Conservation (phyloP, 1,139 yeast genomes). For the Lodderomyces pseudojiufengensis region DNA sequence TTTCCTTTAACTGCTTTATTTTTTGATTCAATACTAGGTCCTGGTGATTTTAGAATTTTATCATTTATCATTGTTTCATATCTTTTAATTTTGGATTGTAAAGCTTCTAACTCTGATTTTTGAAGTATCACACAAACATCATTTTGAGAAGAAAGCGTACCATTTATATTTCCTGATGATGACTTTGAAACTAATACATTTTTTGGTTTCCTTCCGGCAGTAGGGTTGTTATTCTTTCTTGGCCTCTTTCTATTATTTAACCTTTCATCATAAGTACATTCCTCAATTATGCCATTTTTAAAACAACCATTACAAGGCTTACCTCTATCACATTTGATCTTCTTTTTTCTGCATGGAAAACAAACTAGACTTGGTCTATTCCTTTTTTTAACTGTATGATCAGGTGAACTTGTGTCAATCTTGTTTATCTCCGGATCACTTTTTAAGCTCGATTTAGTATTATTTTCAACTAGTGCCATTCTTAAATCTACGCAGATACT, state of each 20-base stretch:
- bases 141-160: background rate
- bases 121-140: slow-evolving; percentile 15
- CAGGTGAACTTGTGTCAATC: background rate
- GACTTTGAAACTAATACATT: background rate
- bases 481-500: too few species aligned
- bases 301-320: slow-evolving; percentile 41
- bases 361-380: slow-evolving; percentile 37
- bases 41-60: too few species aligned
- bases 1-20: background rate
- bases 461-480: background rate
- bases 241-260: slow-evolving; percentile 2
- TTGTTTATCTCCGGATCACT: background rate
- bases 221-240: background rate
- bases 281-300: slow-evolving; percentile 19
- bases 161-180: background rate
- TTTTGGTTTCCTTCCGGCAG: background rate
- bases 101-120: slow-evolving; percentile 13
- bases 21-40: background rate
- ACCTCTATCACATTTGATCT: slow-evolving; percentile 41
- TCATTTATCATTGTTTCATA: slow-evolving; percentile 7
- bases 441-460: background rate
- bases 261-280: slow-evolving; percentile 14
- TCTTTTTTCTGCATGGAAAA: slow-evolving; percentile 36
- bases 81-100: slow-evolving; percentile 13
- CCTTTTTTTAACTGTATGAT: slow-evolving; percentile 21